Evolutionary conservation across 2,329 filamentous ascomycete species (phyloP), one percentile per base, ranked within the genome.

Genomic region (Dactylonectria estremocensis): DNA sequence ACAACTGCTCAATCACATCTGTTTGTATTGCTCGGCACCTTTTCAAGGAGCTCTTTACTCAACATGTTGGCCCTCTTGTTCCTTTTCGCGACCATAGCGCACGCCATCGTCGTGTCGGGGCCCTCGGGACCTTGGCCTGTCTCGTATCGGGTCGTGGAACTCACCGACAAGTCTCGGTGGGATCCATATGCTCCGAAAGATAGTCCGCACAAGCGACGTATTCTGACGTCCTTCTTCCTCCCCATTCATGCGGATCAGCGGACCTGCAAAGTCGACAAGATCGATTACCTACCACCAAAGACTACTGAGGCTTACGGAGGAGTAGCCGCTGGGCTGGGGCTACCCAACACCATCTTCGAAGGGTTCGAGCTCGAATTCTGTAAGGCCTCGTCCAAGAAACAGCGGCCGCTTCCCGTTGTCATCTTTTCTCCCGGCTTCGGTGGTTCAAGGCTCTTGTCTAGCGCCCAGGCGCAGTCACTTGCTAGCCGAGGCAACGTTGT

Each of bases 401-500:
- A 71, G n/a, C 11, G 18, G 28, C n/a, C 4, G 33, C 64, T 72
- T 37, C 76, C 79, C 31, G 61, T 81, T 0, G 68, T 85, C 2
- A 68, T 86, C 24, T 79, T 86, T 53, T 83, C 83, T 4, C 83
- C 83, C 1, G 85, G 83, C 10, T 77, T 81, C 43, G 80, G 80
- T 2, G 77, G 71, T 2, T 78, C 80, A 2, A 77, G 84, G 3
- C 68, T 82, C 5, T 59, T 83, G 18, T 84, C 85, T 67, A 78
- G 77, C 5, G 81, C 77, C 11, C 75, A 81, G 31, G 81, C 83
- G 1, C 77, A 79, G 16, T 78, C 82, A 33, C 74, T 87, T n/a
- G 83, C 83, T 14, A 83, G 82, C 18, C 76, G 81, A 3, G 84
- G 85, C 3, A 83, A 81, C 63, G 76, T 80, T 6, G 82, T 87